These are phyloP conservation scores for Verticillium longisporum DNA, from an alignment of 2,329 filamentous ascomycete genomes.

Conservation along the genomic window DNA sequence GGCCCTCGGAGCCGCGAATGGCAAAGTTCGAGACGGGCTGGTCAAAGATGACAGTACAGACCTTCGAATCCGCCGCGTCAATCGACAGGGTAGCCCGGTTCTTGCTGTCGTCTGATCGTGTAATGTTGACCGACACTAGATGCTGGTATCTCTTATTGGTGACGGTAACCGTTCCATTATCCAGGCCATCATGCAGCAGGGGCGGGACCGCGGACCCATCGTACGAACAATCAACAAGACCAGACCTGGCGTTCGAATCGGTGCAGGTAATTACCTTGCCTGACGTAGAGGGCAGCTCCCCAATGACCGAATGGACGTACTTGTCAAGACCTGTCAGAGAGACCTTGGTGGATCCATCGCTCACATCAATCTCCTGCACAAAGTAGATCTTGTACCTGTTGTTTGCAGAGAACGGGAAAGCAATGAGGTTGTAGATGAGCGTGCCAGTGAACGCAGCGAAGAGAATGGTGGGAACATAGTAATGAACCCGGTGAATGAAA, in stretches of 20 bases:
- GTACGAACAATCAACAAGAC: conserved; percentile 64
- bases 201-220: conserved; percentile 54
- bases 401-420: conserved; percentile 79
- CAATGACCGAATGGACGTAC: conserved; percentile 61
- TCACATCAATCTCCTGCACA: conserved; percentile 72
- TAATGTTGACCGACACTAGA: conserved; percentile 63
- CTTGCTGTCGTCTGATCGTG: conserved; percentile 21
- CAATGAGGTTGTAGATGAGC: conserved; percentile 75
- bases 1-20: conserved; percentile 52
- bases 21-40: conserved; percentile 57
- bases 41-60: conserved; percentile 69
- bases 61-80: conserved; percentile 66
- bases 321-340: conserved; percentile 61
- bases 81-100: conserved; percentile 58
- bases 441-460: conserved; percentile 62
- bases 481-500: conserved; percentile 79
- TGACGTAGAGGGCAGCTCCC: conserved; percentile 62
- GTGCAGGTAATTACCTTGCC: conserved; percentile 53
- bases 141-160: conserved; percentile 33
- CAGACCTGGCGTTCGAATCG: conserved; percentile 32
- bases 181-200: conserved; percentile 44
- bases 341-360: conserved; percentile 62
- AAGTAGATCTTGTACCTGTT: conserved; percentile 85
- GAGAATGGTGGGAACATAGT: conserved; percentile 76
- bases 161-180: conserved; percentile 30